Base-by-base conservation (phyloP, 768 basidiomycete genomes). In the Amanita fuliginea region DNA sequence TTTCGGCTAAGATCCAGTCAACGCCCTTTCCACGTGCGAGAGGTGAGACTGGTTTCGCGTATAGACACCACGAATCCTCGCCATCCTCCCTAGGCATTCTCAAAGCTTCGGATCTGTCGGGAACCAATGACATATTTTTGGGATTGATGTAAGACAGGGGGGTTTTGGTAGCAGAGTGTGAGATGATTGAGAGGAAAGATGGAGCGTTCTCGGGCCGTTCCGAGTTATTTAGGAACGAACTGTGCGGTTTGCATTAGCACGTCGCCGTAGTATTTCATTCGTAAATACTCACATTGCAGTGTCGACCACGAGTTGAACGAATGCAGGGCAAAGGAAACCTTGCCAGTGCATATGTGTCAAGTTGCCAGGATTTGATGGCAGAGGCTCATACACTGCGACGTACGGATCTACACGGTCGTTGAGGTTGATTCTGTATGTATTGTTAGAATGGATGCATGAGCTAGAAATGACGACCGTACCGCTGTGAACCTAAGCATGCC, bases 321-420 rank as follows among this genome's bases (percentile, higher is more conserved):
- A 84, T 1, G 35, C 48, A 0, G 73, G 68, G 11, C 68, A 57
- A 22, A 87, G 60, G 28, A 85, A 62, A 1, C 86, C 85, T 19
- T 56, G 60, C 84, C 84, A 88, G 34, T 71, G 66, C 3, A 86
- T 53, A 51, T 77, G 78, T 7, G 69, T 73, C 24, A 81, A 57
- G 24, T 67, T 65, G 3, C 72, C 79, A 14, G 77, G 55, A 19
- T 54, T 54, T 3, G 66, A 69, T 0, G 74, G 70, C 2, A 62
- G 83, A 2, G 72, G 63, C 18, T 76, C 72, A 59, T 86, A 88
- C 8, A 84, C 66, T 1, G 82, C 78, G 8, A 86, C 71, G 52
- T 77, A 87, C 8, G 85, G 78, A 54, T 86, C 80, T 22, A 78
- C 76, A 41, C 77, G 72, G 55, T 86, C 84, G 55, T 78, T 78